Conservation (phyloP, 257 asterid genomes). For the Lithospermum erythrorhizon region DNA sequence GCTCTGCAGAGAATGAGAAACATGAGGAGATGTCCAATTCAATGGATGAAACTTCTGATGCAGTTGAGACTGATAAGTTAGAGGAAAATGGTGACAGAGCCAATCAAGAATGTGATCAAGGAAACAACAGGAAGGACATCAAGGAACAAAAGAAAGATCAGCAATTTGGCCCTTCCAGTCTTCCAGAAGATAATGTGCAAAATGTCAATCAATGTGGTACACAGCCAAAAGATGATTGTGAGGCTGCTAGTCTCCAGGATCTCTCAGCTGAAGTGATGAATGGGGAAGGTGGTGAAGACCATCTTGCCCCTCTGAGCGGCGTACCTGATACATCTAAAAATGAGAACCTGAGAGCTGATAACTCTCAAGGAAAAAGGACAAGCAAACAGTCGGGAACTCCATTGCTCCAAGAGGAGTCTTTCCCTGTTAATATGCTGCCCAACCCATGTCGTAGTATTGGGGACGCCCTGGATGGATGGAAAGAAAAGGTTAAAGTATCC, state of each 20-base stretch:
- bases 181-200: slow-evolving; percentile 20
- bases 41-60: slow-evolving; percentile 34
- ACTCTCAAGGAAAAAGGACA: slow-evolving; percentile 34
- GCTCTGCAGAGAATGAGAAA: slow-evolving; percentile 26
- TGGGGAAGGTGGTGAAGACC: slow-evolving; percentile 34
- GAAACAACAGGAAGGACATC: slow-evolving; percentile 31
- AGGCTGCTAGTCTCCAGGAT: slow-evolving; percentile 32
- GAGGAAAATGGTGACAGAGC: slow-evolving; percentile 33
- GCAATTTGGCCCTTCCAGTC: slow-evolving; percentile 27
- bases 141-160: slow-evolving; percentile 24
- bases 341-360: slow-evolving; percentile 43
- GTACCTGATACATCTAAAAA: slow-evolving; percentile 42
- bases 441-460: slow-evolving; percentile 88
- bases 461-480: slow-evolving; percentile 92
- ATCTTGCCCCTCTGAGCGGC: slow-evolving; percentile 52
- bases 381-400: slow-evolving; percentile 32
- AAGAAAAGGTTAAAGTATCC: slow-evolving; percentile 82
- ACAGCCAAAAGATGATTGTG: slow-evolving; percentile 25
- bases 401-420: slow-evolving; percentile 34
- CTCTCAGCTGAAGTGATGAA: slow-evolving; percentile 37
- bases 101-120: slow-evolving; percentile 29
- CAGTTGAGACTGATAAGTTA: slow-evolving; percentile 27
- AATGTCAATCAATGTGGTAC: slow-evolving; percentile 31
- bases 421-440: slow-evolving; percentile 41
- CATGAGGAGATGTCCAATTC: slow-evolving; percentile 24